Base-by-base conservation (phyloP, 257 asterid species). In the Solanum corneliomulleri region DNA sequence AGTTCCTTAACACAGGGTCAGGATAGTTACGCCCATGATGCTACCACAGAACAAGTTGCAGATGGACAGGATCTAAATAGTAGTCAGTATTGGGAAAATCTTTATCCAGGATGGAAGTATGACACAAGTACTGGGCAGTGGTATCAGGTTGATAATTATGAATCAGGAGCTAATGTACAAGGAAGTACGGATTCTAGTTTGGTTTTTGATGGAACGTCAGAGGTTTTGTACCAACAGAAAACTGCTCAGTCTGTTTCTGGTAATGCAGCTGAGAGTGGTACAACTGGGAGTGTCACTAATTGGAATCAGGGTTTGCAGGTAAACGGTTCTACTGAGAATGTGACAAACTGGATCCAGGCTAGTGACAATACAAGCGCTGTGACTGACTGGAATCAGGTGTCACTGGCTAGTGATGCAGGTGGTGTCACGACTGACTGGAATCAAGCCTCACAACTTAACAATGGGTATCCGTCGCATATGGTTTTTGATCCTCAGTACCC, bases 401-500 rank as follows among this genome's bases (percentile, higher is more conserved):
- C 89, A 47, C 84, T 42, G 83, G 90, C n/a, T 47, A 90, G 71
- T 88, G 90, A 91, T 89, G 88, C 90, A 83, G 49, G 88, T 9
- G 90, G 88, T 85, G 82, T 83, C 66, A 88, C 88, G 64, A 85
- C 90, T n/a, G 88, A 87, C 69, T 93, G 95, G 98, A 94, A 92
- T 89, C 96, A 92, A 81, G 88, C 88, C 45, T 91, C 94, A 71
- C 87, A 90, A 70, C 91, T 58, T 68, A 93, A 91, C 88, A 92
- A 88, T 82, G 95, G 93, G 41, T 95, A 97, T 89, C 99, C 99
- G 68, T 91, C 95, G 23, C 93, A 97, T 90, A 94, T 96, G 98
- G 92, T 92, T 76, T 95, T 97, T 88, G 98, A 95, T 93, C 96
- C 98, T 89, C 95, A 93, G 89, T 97, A 94, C 92, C 99, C 99